phyloP scores from a whole-genome alignment of 2,329 filamentous ascomycete genomes.

The Zarea fungicola region DNA sequence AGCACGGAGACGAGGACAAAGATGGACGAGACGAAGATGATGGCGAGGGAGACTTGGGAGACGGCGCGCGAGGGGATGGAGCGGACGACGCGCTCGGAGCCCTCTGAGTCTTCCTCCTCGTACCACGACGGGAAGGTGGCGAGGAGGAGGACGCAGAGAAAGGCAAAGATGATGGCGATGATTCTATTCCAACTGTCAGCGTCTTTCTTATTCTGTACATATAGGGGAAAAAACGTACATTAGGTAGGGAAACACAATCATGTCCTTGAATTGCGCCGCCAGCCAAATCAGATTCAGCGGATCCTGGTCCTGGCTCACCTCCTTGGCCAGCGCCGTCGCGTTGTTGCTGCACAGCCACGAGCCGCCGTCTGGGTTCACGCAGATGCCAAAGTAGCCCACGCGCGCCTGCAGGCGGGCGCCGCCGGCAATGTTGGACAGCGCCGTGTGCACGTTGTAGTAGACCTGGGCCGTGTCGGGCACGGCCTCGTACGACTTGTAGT shows the following conservation, averaged over 20 bases:
- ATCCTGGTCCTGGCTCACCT: conserved; percentile 86
- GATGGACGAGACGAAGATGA: conserved; percentile 76
- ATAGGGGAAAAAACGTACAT: conserved; percentile 59
- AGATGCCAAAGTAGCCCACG: conserved; percentile 97
- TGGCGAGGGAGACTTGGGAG: conserved; percentile 84
- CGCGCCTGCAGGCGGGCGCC: conserved; percentile 79
- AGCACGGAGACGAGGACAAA: conserved; percentile 70
- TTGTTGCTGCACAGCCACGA: conserved; percentile 96
- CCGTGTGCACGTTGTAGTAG: conserved; percentile 77
- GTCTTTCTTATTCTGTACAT: background rate
- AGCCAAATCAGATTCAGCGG: conserved; percentile 97
- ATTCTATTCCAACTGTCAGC: conserved; percentile 53
- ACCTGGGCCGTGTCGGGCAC: conserved; percentile 81
- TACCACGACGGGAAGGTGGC: conserved; percentile 98
- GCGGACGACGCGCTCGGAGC: conserved; percentile 85
- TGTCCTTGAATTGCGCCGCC: conserved; percentile 94
- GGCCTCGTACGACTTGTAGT: conserved; percentile 84
- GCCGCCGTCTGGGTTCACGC: conserved; percentile 84
- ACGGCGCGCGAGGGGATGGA: conserved; percentile 90
- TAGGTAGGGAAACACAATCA: conserved; percentile 95
- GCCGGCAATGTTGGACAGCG: conserved; percentile 86
- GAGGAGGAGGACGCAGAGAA: conserved; percentile 89
- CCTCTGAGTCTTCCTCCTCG: conserved; percentile 75
- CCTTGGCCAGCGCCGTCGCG: conserved; percentile 84
- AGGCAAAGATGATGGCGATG: conserved; percentile 95